These are phyloP conservation scores for Eutrema yunnanense DNA, from an alignment of 345 rosid genomes.

Conservation along the genomic window DNA sequence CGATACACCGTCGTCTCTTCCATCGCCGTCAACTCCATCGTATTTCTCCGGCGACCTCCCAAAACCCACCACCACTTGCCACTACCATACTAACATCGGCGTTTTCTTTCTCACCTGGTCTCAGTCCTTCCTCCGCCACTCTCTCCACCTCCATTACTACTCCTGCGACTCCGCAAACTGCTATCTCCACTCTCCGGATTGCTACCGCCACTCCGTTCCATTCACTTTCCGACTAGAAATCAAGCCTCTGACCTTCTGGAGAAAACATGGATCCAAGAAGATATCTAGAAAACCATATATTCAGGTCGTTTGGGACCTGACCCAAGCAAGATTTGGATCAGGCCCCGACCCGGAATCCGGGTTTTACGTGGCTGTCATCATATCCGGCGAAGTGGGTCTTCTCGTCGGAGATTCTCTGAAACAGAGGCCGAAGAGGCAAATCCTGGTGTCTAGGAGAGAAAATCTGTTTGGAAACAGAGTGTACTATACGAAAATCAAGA, in stretches of 20 bases:
- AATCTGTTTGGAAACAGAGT: slow-evolving; percentile 59
- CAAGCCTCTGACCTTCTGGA: slow-evolving; percentile 61
- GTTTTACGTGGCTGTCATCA: slow-evolving; percentile 59
- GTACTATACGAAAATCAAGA: slow-evolving; percentile 51
- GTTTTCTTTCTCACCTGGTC: slow-evolving; percentile 89
- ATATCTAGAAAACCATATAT: slow-evolving; percentile 28
- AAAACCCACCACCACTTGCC: slow-evolving; percentile 37
- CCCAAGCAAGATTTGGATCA: slow-evolving; percentile 63
- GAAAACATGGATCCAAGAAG: slow-evolving; percentile 61
- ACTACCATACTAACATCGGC: slow-evolving; percentile 68
- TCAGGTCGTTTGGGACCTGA: slow-evolving; percentile 61
- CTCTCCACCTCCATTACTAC: slow-evolving; percentile 63
- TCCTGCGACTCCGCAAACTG: slow-evolving; percentile 26
- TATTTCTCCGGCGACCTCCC: slow-evolving; percentile 26
- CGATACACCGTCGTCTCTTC: slow-evolving; percentile 3
- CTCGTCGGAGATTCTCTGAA: slow-evolving; percentile 62
- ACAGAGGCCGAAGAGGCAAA: slow-evolving; percentile 36
- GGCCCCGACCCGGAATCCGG: slow-evolving; percentile 75
- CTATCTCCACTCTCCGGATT: slow-evolving; percentile 34
- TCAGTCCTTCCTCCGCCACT: slow-evolving; percentile 51
- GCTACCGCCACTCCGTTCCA: slow-evolving; percentile 27
- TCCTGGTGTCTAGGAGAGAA: slow-evolving; percentile 57
- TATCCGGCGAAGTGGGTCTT: slow-evolving; percentile 53
- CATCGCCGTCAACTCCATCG: slow-evolving; percentile 5
- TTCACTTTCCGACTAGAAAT: slow-evolving; percentile 54